phyloP scores from a whole-genome alignment of 1,139 yeast species.

The Pichia sp. region DNA sequence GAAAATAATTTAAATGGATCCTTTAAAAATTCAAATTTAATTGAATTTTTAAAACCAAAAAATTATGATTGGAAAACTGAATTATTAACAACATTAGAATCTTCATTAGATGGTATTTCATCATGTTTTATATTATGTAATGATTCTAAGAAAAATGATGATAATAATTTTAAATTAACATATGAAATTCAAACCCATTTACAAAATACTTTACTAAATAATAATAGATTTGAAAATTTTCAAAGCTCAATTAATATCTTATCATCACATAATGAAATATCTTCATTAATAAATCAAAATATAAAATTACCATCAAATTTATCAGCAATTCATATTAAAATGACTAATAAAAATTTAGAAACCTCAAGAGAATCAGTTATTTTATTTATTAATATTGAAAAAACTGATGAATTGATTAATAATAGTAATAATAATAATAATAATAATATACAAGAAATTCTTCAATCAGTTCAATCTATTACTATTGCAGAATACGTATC shows the following conservation, averaged over 20 bases:
- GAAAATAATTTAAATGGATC: background rate
- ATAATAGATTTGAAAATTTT: slow-evolving; percentile 5
- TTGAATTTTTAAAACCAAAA: slow-evolving; percentile 5
- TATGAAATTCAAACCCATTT: background rate
- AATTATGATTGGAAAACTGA: slow-evolving; percentile 11
- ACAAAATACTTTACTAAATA: background rate
- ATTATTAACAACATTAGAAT: slow-evolving; percentile 5
- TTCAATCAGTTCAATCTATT: no score
- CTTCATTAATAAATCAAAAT: background rate
- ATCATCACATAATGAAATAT: background rate
- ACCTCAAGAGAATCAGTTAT: slow-evolving; percentile 2
- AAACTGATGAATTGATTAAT: background rate
- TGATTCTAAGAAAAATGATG: background rate
- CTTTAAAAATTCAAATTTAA: background rate
- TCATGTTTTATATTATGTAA: background rate
- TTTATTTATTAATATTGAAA: background rate
- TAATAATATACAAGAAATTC: no score
- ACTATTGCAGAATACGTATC: no score
- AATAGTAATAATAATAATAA: no score
- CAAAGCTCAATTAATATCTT: background rate
- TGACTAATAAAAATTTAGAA: background rate
- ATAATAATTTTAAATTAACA: background rate
- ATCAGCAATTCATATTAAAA: slow-evolving; percentile 2
- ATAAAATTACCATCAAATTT: background rate
- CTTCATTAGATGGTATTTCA: slow-evolving; percentile 11